These are phyloP conservation scores for Usnea hakonensis DNA, from an alignment of 495 filamentous ascomycete species.

Conservation along the genomic window DNA sequence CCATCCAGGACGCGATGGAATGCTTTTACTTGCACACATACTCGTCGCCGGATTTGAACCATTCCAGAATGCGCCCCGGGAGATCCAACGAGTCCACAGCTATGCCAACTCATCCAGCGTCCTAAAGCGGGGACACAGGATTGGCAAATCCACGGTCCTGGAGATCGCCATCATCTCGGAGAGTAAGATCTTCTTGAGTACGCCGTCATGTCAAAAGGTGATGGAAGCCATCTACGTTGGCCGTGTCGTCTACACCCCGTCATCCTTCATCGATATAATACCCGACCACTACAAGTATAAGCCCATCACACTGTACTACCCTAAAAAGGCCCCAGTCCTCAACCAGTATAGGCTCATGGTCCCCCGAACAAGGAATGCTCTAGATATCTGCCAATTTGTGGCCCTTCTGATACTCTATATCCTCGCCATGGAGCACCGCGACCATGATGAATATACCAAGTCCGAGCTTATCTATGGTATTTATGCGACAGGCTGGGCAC, in stretches of 20 bases:
- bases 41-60: constrained; percentile 66
- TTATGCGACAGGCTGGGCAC: constrained; percentile 61
- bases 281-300: constrained; percentile 68
- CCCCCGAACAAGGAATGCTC: constrained; percentile 56
- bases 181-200: constrained; percentile 57
- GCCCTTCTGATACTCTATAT: constrained; percentile 54
- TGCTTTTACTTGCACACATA: constrained; percentile 62
- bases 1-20: constrained; percentile 48
- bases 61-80: constrained; percentile 56
- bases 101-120: constrained; percentile 39
- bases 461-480: constrained; percentile 54
- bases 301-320: constrained; percentile 63
- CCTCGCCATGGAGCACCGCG: constrained; percentile 53
- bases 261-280: constrained; percentile 60
- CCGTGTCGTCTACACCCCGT: constrained; percentile 61
- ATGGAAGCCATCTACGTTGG: constrained; percentile 64
- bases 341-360: constrained; percentile 72
- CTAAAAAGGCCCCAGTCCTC: constrained; percentile 53
- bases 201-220: constrained; percentile 61
- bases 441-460: constrained; percentile 39
- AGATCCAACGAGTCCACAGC: constrained; percentile 44
- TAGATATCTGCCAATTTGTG: constrained; percentile 61
- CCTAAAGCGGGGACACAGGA: constrained; percentile 44
- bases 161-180: constrained; percentile 66
- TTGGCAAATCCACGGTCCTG: constrained; percentile 53